Evolutionary conservation across 139 green algal species (phyloP).

Genomic region (Raphidocelis subcapitata): DNA sequence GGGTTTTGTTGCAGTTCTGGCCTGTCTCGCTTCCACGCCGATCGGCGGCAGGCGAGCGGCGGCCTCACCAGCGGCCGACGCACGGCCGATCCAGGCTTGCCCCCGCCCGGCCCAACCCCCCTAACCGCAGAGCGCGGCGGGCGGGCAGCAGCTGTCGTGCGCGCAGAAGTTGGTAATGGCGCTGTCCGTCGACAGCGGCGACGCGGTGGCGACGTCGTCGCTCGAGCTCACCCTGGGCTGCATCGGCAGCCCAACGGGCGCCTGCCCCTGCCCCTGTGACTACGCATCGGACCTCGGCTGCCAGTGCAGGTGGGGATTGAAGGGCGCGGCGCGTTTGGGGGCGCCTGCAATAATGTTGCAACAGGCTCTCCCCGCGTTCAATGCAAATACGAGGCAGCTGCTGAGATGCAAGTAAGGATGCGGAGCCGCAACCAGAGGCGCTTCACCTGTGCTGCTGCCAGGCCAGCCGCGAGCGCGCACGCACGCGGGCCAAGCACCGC

Average conservation of each 20-base stretch:
- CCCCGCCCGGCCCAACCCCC: background rate
- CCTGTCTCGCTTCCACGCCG: background rate
- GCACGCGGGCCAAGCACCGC: too few species aligned
- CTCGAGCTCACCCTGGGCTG: slow-evolving; percentile 64
- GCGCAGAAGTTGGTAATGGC: slow-evolving; percentile 68
- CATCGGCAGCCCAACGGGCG: slow-evolving; percentile 53
- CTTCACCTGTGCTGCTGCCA: too few species aligned
- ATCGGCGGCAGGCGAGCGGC: too few species aligned
- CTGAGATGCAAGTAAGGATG: too few species aligned
- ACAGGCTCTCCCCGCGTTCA: too few species aligned
- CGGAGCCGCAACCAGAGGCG: too few species aligned
- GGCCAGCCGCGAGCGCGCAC: too few species aligned
- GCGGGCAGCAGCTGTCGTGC: slow-evolving; percentile 35
- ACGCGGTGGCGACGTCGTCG: slow-evolving; percentile 45
- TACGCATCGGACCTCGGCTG: slow-evolving; percentile 63
- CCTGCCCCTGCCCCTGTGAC: slow-evolving; percentile 80
- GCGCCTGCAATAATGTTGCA: too few species aligned
- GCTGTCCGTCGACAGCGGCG: slow-evolving; percentile 51
- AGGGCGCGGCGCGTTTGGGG: too few species aligned
- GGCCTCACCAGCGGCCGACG: too few species aligned
- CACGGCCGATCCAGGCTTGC: too few species aligned
- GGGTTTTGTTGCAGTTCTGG: background rate
- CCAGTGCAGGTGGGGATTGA: slow-evolving; percentile 42
- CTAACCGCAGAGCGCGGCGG: background rate
- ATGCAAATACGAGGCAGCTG: too few species aligned